phyloP scores from a whole-genome alignment of 164 flowering plant genomes.

The Macadamia integrifolia region DNA sequence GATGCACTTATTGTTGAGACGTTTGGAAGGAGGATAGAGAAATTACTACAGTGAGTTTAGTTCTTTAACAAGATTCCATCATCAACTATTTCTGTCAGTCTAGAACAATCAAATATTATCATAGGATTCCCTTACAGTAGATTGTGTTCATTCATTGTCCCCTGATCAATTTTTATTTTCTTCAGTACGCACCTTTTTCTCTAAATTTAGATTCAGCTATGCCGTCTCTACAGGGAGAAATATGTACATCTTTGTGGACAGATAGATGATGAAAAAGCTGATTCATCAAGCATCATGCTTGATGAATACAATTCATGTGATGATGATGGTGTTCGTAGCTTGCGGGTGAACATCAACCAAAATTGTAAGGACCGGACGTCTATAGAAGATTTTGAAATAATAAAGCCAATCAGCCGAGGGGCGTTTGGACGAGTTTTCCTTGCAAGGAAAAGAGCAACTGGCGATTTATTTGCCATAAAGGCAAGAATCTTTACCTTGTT shows the following conservation, averaged over 20 bases:
- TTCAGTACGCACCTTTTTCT: neutral
- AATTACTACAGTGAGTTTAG: constrained; percentile 74
- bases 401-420: constrained; percentile 95
- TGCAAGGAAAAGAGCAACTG: constrained; percentile 91
- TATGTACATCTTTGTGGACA: constrained; percentile 75
- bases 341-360: constrained; percentile 64
- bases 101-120: neutral
- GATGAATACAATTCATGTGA: constrained; percentile 79
- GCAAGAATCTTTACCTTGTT: constrained; percentile 25
- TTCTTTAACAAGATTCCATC: constrained; percentile 3
- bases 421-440: constrained; percentile 98
- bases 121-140: neutral
- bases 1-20: constrained; percentile 95
- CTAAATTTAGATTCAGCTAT: neutral
- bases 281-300: constrained; percentile 43
- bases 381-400: constrained; percentile 95
- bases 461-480: constrained; percentile 98
- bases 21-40: constrained; percentile 94
- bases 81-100: neutral
- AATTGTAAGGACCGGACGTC: constrained; percentile 83
- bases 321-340: constrained; percentile 65
- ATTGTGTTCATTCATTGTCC: neutral
- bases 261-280: constrained; percentile 75
- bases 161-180: neutral
- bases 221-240: constrained; percentile 59